These are phyloP conservation scores for Crithidia mellificae DNA, from an alignment of 208 protist species.

Conservation along the genomic window DNA sequence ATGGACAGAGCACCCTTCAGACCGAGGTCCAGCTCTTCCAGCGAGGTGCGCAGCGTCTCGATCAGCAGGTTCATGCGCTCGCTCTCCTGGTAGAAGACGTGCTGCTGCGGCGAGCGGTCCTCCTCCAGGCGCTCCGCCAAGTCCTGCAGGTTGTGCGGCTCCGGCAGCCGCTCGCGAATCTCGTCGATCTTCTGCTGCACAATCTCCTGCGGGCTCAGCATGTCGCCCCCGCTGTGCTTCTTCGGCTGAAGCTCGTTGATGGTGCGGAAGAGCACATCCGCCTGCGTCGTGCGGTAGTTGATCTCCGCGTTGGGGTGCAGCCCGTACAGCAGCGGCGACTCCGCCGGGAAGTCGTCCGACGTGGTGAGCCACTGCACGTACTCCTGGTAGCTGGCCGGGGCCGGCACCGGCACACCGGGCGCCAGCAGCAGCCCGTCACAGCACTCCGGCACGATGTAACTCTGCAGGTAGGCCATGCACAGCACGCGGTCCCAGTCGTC, in stretches of 20 bases:
- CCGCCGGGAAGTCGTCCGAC: constrained; percentile 88
- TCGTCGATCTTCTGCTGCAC: constrained; percentile 93
- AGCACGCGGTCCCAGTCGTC: constrained; percentile 98
- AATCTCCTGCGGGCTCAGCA: constrained; percentile 89
- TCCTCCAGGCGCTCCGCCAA: constrained; percentile 94
- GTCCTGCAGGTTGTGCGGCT: constrained; percentile 92
- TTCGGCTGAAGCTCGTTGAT: constrained; percentile 97
- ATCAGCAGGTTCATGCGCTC: constrained; percentile 98
- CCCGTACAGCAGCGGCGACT: constrained; percentile 97
- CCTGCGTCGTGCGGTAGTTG: constrained; percentile 96
- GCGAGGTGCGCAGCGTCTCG: constrained; percentile 84
- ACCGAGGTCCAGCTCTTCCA: constrained; percentile 97
- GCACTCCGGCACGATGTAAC: constrained; percentile 88
- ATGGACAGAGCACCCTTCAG: constrained; percentile 95
- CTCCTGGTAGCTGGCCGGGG: constrained; percentile 90
- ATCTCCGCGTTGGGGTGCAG: constrained; percentile 99
- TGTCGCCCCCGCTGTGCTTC: constrained; percentile 84
- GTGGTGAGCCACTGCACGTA: constrained; percentile 96
- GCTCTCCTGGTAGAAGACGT: constrained; percentile 98
- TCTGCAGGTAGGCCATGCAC: constrained; percentile 95
- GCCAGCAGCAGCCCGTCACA: constrained; percentile 93
- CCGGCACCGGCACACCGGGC: constrained; percentile 89
- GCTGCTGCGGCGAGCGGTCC: constrained; percentile 97
- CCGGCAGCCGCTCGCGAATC: constrained; percentile 89
- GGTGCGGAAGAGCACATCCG: constrained; percentile 95